Conservation (phyloP, 148 eudicot genomes). For the Dysphania ambrosioides region DNA sequence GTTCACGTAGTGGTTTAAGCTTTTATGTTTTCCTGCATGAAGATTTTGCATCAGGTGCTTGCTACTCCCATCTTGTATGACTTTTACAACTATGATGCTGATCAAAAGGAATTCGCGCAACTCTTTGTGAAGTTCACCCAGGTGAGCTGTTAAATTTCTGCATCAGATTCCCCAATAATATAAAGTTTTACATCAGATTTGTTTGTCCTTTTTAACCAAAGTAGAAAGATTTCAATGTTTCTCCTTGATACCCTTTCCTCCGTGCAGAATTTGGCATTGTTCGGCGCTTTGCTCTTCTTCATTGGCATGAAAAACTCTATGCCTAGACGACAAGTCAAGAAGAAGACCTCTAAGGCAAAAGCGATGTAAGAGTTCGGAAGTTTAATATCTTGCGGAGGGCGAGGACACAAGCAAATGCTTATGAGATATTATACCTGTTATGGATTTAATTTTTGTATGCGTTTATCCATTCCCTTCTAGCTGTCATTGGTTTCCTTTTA, state of each 20-base stretch:
- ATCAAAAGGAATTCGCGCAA: slow-evolving; percentile 58
- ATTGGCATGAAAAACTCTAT: slow-evolving; percentile 81
- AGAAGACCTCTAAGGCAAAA: slow-evolving; percentile 65
- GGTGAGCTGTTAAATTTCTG: slow-evolving; percentile 38
- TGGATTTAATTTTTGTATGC: slow-evolving; percentile 5
- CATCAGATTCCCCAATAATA: too few relatives aligned
- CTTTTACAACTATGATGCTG: slow-evolving; percentile 86
- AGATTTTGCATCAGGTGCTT: slow-evolving; percentile 79
- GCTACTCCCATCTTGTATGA: slow-evolving; percentile 74
- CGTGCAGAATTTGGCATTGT: slow-evolving; percentile 65
- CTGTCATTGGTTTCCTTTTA: not conserved
- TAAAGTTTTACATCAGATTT: not conserved
- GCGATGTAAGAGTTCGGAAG: slow-evolving; percentile 25
- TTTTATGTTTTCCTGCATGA: slow-evolving; percentile 2
- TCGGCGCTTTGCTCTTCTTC: slow-evolving; percentile 77
- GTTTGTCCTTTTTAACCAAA: not conserved
- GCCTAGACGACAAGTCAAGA: slow-evolving; percentile 59
- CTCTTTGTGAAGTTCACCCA: slow-evolving; percentile 76
- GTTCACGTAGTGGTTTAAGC: not conserved
- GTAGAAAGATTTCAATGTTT: not conserved
- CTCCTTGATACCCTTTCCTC: slow-evolving; percentile 9
- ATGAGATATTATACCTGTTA: not conserved
- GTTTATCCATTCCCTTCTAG: not conserved
- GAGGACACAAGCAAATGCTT: slow-evolving; percentile 6
- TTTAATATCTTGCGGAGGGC: slow-evolving; percentile 6